These are phyloP conservation scores for Microbotryum scabiosae DNA, from an alignment of 1,284 basidiomycete species.

Conservation along the genomic window DNA sequence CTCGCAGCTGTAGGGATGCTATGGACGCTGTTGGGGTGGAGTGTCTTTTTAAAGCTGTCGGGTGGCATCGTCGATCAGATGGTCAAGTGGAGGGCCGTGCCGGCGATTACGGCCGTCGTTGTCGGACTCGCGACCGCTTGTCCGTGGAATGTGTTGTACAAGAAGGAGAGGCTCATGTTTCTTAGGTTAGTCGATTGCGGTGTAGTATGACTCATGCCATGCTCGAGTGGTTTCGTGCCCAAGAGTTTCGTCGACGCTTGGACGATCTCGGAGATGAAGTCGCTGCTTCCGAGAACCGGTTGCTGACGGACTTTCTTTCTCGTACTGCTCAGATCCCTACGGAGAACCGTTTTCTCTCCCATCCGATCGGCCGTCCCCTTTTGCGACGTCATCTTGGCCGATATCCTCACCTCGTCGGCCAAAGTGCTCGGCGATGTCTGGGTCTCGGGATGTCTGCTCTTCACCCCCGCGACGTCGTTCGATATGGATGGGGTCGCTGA, in stretches of 20 bases:
- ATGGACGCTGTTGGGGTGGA: constrained; percentile 28
- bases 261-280: neutral
- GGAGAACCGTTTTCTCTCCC: constrained; percentile 63
- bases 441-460: constrained; percentile 73
- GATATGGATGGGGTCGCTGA: constrained; percentile 31
- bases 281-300: neutral
- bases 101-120: constrained; percentile 16
- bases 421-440: constrained; percentile 94
- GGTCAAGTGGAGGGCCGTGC: constrained; percentile 12
- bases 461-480: constrained; percentile 17
- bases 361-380: constrained; percentile 63
- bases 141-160: constrained; percentile 30
- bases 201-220: neutral
- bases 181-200: constrained; percentile 19
- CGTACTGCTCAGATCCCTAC: constrained; percentile 48
- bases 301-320: neutral
- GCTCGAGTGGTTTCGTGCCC: too few species aligned
- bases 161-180: constrained; percentile 28
- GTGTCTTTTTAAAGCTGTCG: constrained; percentile 18
- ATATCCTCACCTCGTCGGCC: constrained; percentile 91
- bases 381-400: constrained; percentile 86
- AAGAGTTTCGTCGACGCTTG: too few species aligned
- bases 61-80: constrained; percentile 13
- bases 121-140: constrained; percentile 16
- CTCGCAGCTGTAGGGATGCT: constrained; percentile 17